phyloP scores from a whole-genome alignment of 192 early-diverging fungal genomes.

The Coemansia sp. region DNA sequence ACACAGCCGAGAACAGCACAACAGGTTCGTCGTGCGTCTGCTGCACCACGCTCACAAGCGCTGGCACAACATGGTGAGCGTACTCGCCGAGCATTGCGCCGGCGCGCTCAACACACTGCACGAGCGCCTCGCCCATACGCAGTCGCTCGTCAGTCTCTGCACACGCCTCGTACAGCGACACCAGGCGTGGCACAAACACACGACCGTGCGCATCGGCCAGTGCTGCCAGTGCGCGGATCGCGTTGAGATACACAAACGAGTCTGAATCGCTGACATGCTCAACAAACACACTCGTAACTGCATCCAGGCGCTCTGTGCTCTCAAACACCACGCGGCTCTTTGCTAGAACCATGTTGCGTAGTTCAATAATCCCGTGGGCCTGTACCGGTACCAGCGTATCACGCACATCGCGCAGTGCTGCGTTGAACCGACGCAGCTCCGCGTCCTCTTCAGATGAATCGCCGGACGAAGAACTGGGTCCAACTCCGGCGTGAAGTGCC shows the following conservation, averaged over 20 bases:
- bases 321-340: slow-evolving; percentile 60
- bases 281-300: slow-evolving; percentile 74
- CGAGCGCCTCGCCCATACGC: slow-evolving; percentile 83
- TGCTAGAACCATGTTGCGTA: slow-evolving; percentile 78
- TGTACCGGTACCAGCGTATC: slow-evolving; percentile 82
- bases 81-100: slow-evolving; percentile 83
- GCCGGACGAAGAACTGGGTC: not conserved
- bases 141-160: slow-evolving; percentile 64
- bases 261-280: slow-evolving; percentile 76
- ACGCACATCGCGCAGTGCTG: slow-evolving; percentile 74
- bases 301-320: slow-evolving; percentile 57
- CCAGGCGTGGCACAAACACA: slow-evolving; percentile 66
- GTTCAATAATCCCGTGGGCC: slow-evolving; percentile 81
- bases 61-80: slow-evolving; percentile 27
- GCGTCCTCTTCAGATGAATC: slow-evolving; percentile 8
- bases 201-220: slow-evolving; percentile 80
- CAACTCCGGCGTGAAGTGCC: slow-evolving; percentile 22
- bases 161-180: slow-evolving; percentile 60
- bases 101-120: slow-evolving; percentile 80
- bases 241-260: slow-evolving; percentile 92
- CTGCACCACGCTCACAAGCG: slow-evolving; percentile 37
- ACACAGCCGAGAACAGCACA: slow-evolving; percentile 61
- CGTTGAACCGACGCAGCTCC: slow-evolving; percentile 62
- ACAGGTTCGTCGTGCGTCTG: slow-evolving; percentile 25
- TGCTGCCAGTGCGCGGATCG: slow-evolving; percentile 80